Evolutionary conservation across 2,329 filamentous ascomycete genomes (phyloP), one percentile per base, ranked within the genome.

Genomic region (Chrysosporium queenslandicum): DNA sequence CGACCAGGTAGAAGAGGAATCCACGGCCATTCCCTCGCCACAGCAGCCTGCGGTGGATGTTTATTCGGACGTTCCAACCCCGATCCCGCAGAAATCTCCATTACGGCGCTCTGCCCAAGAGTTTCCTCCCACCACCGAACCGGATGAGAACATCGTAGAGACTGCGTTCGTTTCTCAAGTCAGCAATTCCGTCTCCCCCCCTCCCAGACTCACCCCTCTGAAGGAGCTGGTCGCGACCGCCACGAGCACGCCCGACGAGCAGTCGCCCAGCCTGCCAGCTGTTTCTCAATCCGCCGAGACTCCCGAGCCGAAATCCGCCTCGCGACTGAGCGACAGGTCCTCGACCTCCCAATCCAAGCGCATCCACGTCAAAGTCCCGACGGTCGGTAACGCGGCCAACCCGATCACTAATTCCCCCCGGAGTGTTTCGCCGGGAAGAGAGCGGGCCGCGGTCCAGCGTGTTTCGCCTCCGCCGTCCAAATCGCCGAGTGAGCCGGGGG

Each of bases 391-490:
- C 45, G 60, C 57, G 14, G 43, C 46, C 30, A 50, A 56, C 30
- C 59, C 59, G 34, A 53, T 58, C n/a, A 54, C 56, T 5, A 32
- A 16, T 16, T 23, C 47, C 3, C 47, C 37, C 4, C 29, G 47
- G 16, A 50, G 47, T 27, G 53, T 58, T 30, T 61, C 62, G n/a
- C 52, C 60, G 6, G 59, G 53, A 14, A 60, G 58, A 20, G 68
- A 72, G 50, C 67, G 70, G 36, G 69, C 69, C 21, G 66, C 64
- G 29, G 69, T 73, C 45, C 70, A 72, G 54, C 66, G 70, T 37
- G 59, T 72, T 52, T 57, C 61, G 41, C 56, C 59, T 30, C 64
- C 66, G n/a, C 60, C 66, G 7, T 58, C 64, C 18, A 11, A 59
- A 59, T 41, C 66, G 62, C 20, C 56, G 58, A 52, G 54, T 59